Conservation (phyloP, 1,284 basidiomycete genomes). For the Ustilago hordei region DNA sequence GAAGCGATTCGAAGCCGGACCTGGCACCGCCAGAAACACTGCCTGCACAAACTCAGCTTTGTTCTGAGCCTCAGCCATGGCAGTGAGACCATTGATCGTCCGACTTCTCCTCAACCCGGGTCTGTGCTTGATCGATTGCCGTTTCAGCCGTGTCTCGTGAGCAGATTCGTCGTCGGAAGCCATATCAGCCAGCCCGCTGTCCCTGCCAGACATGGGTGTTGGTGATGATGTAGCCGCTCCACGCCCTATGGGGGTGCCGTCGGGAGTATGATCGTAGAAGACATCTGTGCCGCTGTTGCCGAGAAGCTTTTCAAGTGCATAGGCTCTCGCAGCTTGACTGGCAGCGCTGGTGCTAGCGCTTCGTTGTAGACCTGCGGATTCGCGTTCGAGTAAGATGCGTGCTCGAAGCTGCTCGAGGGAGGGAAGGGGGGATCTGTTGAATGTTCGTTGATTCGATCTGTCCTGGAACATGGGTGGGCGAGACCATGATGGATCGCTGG, state of each 20-base stretch:
- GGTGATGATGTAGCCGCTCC: constrained; percentile 42
- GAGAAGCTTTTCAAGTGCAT: constrained; percentile 66
- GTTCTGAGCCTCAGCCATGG: constrained; percentile 55
- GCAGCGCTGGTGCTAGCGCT: constrained; percentile 64
- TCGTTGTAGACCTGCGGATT: constrained; percentile 51
- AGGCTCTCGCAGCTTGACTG: constrained; percentile 64
- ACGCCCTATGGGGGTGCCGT: constrained; percentile 39
- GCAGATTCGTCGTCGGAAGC: constrained; percentile 47
- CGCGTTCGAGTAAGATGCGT: constrained; percentile 62
- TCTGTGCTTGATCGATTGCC: constrained; percentile 38
- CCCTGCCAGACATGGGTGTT: constrained; percentile 13
- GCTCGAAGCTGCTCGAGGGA: constrained; percentile 66
- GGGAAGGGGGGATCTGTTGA: constrained; percentile 56
- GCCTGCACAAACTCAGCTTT: constrained; percentile 58
- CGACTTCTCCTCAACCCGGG: constrained; percentile 43
- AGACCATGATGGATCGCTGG: constrained; percentile 24
- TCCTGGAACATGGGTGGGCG: constrained; percentile 40
- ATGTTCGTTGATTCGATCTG: constrained; percentile 25
- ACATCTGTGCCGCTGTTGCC: constrained; percentile 56
- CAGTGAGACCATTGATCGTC: constrained; percentile 59
- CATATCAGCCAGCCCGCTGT: constrained; percentile 29
- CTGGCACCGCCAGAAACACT: constrained; percentile 49
- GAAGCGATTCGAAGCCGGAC: constrained; percentile 46
- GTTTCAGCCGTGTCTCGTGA: constrained; percentile 29
- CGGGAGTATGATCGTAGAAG: constrained; percentile 49